Conservation (phyloP, 2,329 filamentous ascomycete species). For the Aspergillus terreus region DNA sequence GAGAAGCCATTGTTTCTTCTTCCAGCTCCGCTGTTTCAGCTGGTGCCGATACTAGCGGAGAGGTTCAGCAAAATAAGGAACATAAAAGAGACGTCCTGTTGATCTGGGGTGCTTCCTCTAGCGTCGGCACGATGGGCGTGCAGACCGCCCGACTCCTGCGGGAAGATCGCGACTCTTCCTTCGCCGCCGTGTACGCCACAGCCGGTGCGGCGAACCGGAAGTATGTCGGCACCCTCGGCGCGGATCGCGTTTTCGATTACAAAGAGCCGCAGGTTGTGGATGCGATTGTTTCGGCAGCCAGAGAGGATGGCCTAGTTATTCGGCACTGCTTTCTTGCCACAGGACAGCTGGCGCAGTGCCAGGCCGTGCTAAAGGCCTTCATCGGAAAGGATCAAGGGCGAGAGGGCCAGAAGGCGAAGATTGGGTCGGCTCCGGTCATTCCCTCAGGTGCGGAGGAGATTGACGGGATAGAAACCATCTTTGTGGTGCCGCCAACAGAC, state of each 20-base stretch:
- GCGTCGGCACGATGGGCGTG: slow-evolving; percentile 45
- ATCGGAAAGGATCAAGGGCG: background rate
- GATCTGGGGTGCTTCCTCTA: slow-evolving; percentile 47
- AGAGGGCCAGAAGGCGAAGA: slow-evolving; percentile 20
- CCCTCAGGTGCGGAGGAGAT: slow-evolving; percentile 27
- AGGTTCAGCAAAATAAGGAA: background rate
- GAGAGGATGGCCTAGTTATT: slow-evolving; percentile 34
- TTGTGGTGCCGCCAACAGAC: slow-evolving; percentile 34
- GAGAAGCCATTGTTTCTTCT: slow-evolving; percentile 6
- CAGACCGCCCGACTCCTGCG: slow-evolving; percentile 38
- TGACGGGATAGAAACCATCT: slow-evolving; percentile 36
- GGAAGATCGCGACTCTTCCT: slow-evolving; percentile 27
- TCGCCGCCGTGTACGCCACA: slow-evolving; percentile 43
- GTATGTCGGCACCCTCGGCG: slow-evolving; percentile 30
- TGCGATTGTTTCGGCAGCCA: slow-evolving; percentile 35
- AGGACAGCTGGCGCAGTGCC: slow-evolving; percentile 34
- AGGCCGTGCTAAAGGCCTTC: slow-evolving; percentile 38
- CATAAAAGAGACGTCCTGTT: slow-evolving; percentile 33
- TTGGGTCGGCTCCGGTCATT: slow-evolving; percentile 38
- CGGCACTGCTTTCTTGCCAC: slow-evolving; percentile 43
- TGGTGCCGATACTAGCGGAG: background rate
- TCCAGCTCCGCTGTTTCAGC: background rate
- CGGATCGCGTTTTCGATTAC: slow-evolving; percentile 43
- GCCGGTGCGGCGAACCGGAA: slow-evolving; percentile 31
- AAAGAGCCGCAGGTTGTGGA: slow-evolving; percentile 23